Evolutionary conservation across 2,329 filamentous ascomycete genomes (phyloP), one percentile per base, ranked within the genome.

Genomic region (Raffaelea arxii): DNA sequence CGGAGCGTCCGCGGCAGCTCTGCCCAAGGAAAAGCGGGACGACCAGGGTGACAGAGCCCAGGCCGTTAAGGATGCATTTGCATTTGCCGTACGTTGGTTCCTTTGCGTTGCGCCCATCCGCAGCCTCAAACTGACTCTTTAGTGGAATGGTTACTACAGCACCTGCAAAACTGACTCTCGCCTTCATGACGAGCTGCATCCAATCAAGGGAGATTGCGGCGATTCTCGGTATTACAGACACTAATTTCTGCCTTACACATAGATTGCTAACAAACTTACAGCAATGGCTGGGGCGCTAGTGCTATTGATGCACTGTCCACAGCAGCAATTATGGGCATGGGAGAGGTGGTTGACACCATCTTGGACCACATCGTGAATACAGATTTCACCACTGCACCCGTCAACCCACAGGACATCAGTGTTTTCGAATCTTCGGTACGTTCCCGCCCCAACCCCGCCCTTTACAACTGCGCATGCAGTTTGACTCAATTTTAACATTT

Each of bases 231-330:
- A n/a, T n/a, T n/a, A n/a, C n/a, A n/a, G n/a, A n/a, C n/a, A n/a
- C n/a, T n/a, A n/a, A n/a, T n/a, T n/a, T n/a, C n/a, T n/a, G n/a
- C n/a, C n/a, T n/a, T n/a, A n/a, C n/a, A n/a, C n/a, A n/a, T n/a
- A n/a, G n/a, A n/a, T n/a, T 12, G 7, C n/a, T n/a, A 37, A 36
- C 16, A 32, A 4, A 14, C 25, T 4, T 7, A 21, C 48, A 90
- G 86, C 32, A 36, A 36, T 18, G 32, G 32, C 32, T 36, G 32
- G 32, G 32, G 32, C 19, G 32, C 32, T 18, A 36, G 32, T 36
- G 32, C 32, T 16, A 18, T n/a, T 36, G 32, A 36, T 36, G 32
- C 32, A 7, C 32, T 36, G 7, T 36, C 32, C 32, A 36, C 32
- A n/a, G 32, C 32, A 10, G 32, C 32, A 9, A 36, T 36, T 18